Percentiles rank a stretch among this genome's conserved stretches.
These are phyloP conservation scores for Fraxinus americana DNA, from an alignment of 257 asterid genomes.

Conservation along the genomic window DNA sequence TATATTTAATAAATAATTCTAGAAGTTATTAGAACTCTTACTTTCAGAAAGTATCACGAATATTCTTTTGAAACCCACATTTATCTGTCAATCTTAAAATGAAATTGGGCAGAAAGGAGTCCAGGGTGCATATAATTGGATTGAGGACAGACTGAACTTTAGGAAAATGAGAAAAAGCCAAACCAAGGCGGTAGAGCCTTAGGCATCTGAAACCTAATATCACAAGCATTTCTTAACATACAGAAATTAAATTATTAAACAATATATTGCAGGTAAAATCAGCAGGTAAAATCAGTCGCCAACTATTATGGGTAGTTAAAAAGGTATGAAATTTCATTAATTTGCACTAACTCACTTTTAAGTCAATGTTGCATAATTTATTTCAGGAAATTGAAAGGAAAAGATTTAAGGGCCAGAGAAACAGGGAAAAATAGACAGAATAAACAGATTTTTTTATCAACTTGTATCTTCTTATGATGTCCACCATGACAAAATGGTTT, in stretches of 20 bases:
- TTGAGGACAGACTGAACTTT: conserved; percentile 8
- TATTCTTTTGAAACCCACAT: not conserved
- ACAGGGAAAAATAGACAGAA: not conserved
- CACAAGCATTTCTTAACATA: not conserved
- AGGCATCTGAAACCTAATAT: conserved; percentile 2
- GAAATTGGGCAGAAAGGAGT: not conserved
- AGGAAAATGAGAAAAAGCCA: conserved; percentile 16
- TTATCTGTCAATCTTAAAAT: conserved; percentile 10
- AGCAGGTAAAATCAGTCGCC: not conserved
- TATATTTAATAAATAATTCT: not conserved
- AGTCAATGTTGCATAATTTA: conserved; percentile 7
- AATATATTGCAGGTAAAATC: not conserved
- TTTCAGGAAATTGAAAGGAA: not conserved
- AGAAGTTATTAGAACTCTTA: not conserved
- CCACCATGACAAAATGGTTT: not conserved
- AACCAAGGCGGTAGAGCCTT: not conserved
- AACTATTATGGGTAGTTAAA: not conserved
- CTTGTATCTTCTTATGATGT: conserved; percentile 15
- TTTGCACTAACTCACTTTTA: not conserved
- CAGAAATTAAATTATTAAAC: not conserved
- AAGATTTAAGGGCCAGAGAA: conserved; percentile 1
- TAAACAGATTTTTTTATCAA: not conserved
- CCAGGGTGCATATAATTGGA: not conserved
- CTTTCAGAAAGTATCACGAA: not conserved
- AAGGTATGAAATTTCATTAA: conserved; percentile 2